phyloP scores from a whole-genome alignment of 1,284 basidiomycete species.

The Peniophora sp. region DNA sequence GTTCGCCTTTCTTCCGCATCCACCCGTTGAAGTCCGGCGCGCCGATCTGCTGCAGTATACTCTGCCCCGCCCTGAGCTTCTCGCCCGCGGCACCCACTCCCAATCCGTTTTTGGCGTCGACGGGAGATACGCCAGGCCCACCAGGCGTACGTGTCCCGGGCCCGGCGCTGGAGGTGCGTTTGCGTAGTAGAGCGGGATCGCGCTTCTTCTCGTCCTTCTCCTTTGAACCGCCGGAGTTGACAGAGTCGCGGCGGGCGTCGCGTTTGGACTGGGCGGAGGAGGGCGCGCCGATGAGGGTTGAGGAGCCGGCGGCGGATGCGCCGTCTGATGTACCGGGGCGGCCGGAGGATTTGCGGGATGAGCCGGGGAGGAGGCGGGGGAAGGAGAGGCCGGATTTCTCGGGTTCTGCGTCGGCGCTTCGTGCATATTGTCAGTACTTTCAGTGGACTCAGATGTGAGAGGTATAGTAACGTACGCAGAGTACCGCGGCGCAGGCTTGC shows the following conservation, averaged over 20 bases:
- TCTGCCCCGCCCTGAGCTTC: conserved; percentile 55
- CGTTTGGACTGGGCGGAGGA: no score
- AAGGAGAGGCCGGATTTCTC: conserved; percentile 27
- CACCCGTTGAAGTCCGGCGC: conserved; percentile 84
- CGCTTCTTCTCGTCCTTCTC: conserved; percentile 13
- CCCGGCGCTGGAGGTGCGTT: conserved; percentile 38
- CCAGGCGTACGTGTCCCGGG: conserved; percentile 6
- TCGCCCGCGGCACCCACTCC: conserved; percentile 1
- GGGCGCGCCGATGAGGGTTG: conserved; percentile 10
- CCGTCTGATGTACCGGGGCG: conserved; percentile 31
- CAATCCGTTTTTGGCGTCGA: conserved; percentile 6
- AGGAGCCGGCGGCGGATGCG: conserved; percentile 8
- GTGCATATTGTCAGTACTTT: no score
- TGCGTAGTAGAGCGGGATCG: conserved; percentile 33
- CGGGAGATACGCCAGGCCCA: conserved; percentile 7
- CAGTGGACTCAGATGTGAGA: conserved; percentile 2
- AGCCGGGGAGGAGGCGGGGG: conserved; percentile 36
- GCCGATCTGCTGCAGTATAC: conserved; percentile 83
- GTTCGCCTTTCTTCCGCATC: conserved; percentile 94
- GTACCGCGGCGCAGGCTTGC: conserved; percentile 77
- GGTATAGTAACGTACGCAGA: conserved; percentile 34
- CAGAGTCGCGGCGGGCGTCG: conserved; percentile 7
- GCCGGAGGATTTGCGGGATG: conserved; percentile 29
- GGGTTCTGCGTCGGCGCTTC: conserved; percentile 12
- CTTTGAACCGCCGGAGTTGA: conserved; percentile 6